Conservation (phyloP, 768 basidiomycete genomes). For the Russula abietina region DNA sequence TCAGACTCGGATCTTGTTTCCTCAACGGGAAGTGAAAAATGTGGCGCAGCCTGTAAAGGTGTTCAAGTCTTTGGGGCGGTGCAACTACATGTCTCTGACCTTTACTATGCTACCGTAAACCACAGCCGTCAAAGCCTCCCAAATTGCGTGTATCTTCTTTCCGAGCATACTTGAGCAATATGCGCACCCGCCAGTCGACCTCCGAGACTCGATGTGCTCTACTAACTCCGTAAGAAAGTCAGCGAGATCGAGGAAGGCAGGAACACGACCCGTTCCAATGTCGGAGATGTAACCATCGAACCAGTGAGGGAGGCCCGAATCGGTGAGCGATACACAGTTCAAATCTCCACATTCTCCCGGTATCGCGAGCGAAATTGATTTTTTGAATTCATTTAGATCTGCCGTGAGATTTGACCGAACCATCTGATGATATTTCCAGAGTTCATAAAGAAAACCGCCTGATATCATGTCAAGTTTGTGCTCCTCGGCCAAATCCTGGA, state of each 20-base stretch:
- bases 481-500: background rate
- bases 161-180: background rate
- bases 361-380: background rate
- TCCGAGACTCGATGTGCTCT: background rate
- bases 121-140: background rate
- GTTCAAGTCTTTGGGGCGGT: background rate
- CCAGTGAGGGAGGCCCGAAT: background rate
- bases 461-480: background rate
- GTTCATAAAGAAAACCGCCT: background rate
- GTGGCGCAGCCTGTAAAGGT: background rate
- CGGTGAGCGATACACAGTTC: background rate
- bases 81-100: background rate
- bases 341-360: background rate
- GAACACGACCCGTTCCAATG: background rate
- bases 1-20: background rate
- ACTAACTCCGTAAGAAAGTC: background rate
- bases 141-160: background rate
- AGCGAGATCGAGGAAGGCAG: background rate
- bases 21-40: background rate
- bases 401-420: background rate
- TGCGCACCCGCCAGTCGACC: background rate
- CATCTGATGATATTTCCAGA: background rate
- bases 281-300: background rate
- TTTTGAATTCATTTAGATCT: background rate
- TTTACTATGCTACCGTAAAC: background rate